phyloP scores from a whole-genome alignment of 1,284 basidiomycete genomes.

The Coniferiporia sulphurascens region DNA sequence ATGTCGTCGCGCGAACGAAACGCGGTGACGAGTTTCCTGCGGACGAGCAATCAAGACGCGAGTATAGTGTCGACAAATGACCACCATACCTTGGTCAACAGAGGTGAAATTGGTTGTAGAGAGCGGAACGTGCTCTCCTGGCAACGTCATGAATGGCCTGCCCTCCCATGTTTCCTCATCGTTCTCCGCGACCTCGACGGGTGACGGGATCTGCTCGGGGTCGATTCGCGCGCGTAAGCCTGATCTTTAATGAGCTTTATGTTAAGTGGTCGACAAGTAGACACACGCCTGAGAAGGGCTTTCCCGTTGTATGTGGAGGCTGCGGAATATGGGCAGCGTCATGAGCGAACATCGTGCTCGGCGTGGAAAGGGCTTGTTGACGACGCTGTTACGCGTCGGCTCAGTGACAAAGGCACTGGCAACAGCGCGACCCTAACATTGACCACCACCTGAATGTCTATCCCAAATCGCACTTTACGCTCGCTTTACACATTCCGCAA shows the following conservation, averaged over 20 bases:
- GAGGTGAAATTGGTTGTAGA: constrained; percentile 86
- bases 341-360: constrained; percentile 36
- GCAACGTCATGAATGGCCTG: constrained; percentile 73
- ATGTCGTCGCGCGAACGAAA: constrained; percentile 62
- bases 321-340: constrained; percentile 58
- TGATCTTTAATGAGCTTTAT: constrained; percentile 24
- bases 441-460: too few species aligned
- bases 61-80: not conserved
- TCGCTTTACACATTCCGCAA: too few species aligned
- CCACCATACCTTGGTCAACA: constrained; percentile 81
- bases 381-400: too few species aligned
- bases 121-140: constrained; percentile 74
- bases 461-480: too few species aligned
- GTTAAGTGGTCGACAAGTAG: not conserved
- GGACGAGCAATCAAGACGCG: constrained; percentile 1
- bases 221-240: constrained; percentile 84
- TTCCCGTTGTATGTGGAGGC: constrained; percentile 78
- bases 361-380: not conserved
- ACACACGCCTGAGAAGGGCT: constrained; percentile 51
- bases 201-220: constrained; percentile 87
- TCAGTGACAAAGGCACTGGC: too few species aligned
- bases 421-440: too few species aligned
- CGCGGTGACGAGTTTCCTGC: constrained; percentile 67
- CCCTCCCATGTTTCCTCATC: constrained; percentile 84
- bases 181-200: constrained; percentile 76